Evolutionary conservation across 495 filamentous ascomycete species (phyloP).

Genomic region (Cercophora newfieldiana): DNA sequence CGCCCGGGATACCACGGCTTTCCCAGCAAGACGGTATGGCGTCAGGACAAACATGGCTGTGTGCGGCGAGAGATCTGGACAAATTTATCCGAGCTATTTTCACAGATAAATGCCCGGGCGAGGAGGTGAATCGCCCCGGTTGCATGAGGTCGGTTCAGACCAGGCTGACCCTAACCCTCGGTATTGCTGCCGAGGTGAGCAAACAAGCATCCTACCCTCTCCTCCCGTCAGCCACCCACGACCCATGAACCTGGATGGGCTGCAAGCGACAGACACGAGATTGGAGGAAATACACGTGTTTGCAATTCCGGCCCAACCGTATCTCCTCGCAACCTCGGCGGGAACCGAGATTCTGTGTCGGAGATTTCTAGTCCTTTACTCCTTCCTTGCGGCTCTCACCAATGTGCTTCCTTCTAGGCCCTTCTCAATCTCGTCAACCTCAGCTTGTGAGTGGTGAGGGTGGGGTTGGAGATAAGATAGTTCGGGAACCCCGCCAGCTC

Average conservation of each 20-base stretch:
- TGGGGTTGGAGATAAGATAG: not conserved
- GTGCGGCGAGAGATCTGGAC: not conserved
- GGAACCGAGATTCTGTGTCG: not conserved
- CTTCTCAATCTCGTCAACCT: slow-evolving; percentile 46
- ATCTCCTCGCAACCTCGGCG: not conserved
- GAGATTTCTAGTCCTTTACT: not conserved
- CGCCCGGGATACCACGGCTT: slow-evolving; percentile 5
- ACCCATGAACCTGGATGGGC: not conserved
- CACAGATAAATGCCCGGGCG: not conserved
- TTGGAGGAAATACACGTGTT: slow-evolving; percentile 14
- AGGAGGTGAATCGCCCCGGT: not conserved
- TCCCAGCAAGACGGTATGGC: not conserved
- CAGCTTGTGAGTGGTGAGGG: not conserved
- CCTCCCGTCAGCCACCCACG: not conserved
- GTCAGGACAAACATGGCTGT: not conserved
- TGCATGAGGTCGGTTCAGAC: not conserved
- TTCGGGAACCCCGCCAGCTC: not conserved
- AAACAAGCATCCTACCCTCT: not conserved
- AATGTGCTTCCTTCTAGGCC: slow-evolving; percentile 16
- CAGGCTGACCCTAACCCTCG: not conserved
- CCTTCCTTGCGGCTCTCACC: not conserved
- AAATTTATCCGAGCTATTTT: slow-evolving; percentile 15
- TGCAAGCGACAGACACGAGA: not conserved
- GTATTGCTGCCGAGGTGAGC: not conserved
- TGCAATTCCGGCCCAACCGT: not conserved